These are phyloP conservation scores for Phaffia rhodozyma DNA, from an alignment of 1,284 basidiomycete species.

Conservation along the genomic window DNA sequence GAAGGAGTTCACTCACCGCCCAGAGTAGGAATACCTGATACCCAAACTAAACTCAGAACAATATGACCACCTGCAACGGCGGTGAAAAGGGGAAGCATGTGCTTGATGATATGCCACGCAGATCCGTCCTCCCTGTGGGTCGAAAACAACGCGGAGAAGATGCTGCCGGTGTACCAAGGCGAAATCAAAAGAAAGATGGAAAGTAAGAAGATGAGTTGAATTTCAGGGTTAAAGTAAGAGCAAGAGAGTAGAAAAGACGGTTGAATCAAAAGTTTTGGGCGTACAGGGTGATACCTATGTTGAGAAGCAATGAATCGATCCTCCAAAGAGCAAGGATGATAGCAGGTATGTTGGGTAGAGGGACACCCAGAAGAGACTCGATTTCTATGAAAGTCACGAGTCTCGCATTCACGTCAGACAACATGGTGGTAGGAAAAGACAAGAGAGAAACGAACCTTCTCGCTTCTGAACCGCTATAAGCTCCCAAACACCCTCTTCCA, in stretches of 20 bases:
- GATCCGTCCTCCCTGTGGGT: background rate
- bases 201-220: background rate
- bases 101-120: background rate
- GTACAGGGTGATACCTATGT: constrained; percentile 14
- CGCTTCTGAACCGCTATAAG: constrained; percentile 12
- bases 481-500: constrained; percentile 11
- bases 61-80: constrained; percentile 6
- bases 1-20: background rate
- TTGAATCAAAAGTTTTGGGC: background rate
- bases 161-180: background rate
- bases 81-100: constrained; percentile 1
- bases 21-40: background rate
- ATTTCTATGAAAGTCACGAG: background rate
- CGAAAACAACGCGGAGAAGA: constrained; percentile 5
- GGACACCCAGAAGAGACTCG: constrained; percentile 16
- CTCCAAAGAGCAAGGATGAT: constrained; percentile 17
- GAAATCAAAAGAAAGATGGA: background rate
- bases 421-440: background rate
- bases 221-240: too few relatives aligned
- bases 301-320: constrained; percentile 14
- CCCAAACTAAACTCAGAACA: constrained; percentile 1
- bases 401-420: background rate
- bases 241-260: background rate
- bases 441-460: constrained; percentile 1
- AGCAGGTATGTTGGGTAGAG: constrained; percentile 16